Percentiles rank a stretch among this genome's conserved stretches.
Evolutionary conservation across 306 rosid genomes (phyloP).

Genomic region (Acacia crassicarpa): DNA sequence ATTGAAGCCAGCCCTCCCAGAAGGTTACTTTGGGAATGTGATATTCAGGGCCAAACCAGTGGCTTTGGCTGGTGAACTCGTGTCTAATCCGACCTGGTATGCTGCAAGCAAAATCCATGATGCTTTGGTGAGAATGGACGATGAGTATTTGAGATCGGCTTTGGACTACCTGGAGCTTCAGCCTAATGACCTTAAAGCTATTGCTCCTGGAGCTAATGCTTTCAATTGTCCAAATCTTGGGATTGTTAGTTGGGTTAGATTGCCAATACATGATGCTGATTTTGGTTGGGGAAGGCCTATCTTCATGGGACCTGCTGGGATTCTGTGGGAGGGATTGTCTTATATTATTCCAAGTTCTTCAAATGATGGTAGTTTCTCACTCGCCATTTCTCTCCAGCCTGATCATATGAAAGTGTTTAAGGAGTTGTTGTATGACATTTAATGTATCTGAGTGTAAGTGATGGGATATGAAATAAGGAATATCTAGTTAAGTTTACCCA

Average conservation of each 20-base stretch:
- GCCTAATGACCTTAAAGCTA: not conserved
- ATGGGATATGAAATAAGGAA: too few species aligned
- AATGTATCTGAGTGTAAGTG: constrained; percentile 5
- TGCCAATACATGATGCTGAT: constrained; percentile 86
- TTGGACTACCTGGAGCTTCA: not conserved
- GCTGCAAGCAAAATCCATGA: constrained; percentile 75
- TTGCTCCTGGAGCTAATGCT: not conserved
- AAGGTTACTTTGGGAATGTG: constrained; percentile 82
- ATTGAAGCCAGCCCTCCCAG: constrained; percentile 64
- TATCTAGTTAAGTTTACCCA: not conserved
- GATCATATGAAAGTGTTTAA: constrained; percentile 56
- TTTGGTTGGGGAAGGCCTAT: constrained; percentile 19
- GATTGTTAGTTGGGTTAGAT: not conserved
- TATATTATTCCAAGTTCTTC: constrained; percentile 64
- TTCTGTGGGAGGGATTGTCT: constrained; percentile 15
- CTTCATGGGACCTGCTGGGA: not conserved
- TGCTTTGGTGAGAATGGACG: constrained; percentile 59
- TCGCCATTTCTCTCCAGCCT: constrained; percentile 33
- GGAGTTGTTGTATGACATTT: constrained; percentile 52
- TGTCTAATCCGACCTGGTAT: constrained; percentile 71
- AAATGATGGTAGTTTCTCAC: constrained; percentile 63
- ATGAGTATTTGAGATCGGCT: constrained; percentile 15
- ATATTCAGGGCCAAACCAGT: constrained; percentile 73
- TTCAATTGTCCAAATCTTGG: not conserved
- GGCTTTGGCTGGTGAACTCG: constrained; percentile 62